A percentile compares a stretch with the other conserved stretches of the same genome.
These are phyloP conservation scores for Leccinum boreale DNA, from an alignment of 768 basidiomycete species.

Conservation along the genomic window DNA sequence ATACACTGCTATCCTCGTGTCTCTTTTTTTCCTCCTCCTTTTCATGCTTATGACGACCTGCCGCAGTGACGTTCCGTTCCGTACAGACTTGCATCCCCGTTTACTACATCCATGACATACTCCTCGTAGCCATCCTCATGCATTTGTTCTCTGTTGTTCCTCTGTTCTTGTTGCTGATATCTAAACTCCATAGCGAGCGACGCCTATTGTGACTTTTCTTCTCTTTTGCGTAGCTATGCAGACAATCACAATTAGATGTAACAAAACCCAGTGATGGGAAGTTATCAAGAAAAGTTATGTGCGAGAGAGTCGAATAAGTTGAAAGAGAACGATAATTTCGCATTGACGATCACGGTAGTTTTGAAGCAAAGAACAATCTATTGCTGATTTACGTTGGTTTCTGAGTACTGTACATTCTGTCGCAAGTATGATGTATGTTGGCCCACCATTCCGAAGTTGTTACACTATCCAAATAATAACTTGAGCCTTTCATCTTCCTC, in stretches of 20 bases:
- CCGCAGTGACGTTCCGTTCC: conserved; percentile 19
- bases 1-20: conserved; percentile 18
- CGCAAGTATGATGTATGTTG: too few species aligned
- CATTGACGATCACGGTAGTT: too few species aligned
- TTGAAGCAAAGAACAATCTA: too few species aligned
- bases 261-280: background rate
- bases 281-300: too few species aligned
- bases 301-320: too few species aligned
- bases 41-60: conserved; percentile 10
- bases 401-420: too few species aligned
- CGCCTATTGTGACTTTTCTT: conserved; percentile 1
- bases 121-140: conserved; percentile 18
- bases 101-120: conserved; percentile 20
- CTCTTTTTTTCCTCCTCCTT: background rate
- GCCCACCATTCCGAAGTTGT: too few species aligned
- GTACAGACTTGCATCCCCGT: conserved; percentile 25
- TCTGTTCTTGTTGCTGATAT: conserved; percentile 13
- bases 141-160: conserved; percentile 12
- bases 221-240: conserved; percentile 12
- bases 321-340: too few species aligned
- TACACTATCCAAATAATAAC: too few species aligned
- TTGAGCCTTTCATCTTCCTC: too few species aligned
- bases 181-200: conserved; percentile 1
- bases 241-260: too few species aligned
- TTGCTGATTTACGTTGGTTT: too few species aligned